phyloP scores from a whole-genome alignment of 495 filamentous ascomycete genomes.

The Neurospora terricola region DNA sequence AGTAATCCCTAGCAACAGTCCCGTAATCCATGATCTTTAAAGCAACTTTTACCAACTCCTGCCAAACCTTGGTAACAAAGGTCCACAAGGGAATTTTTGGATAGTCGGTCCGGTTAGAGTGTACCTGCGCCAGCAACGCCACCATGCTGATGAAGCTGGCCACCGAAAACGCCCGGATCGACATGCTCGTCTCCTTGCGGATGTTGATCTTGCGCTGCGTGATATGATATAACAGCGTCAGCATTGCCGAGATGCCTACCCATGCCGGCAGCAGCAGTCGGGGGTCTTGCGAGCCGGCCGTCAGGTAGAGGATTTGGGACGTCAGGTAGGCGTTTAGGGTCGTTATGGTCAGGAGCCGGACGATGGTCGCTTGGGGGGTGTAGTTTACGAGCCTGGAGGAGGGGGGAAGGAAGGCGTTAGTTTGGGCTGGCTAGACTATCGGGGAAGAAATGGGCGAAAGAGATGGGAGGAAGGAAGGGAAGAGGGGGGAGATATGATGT shows the following conservation, averaged over 20 bases:
- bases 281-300: constrained; percentile 63
- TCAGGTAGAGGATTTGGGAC: constrained; percentile 67
- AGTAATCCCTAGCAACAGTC: constrained; percentile 15
- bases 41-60: constrained; percentile 14
- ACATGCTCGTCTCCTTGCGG: constrained; percentile 68
- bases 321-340: constrained; percentile 73
- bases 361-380: constrained; percentile 73
- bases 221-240: constrained; percentile 71
- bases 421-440: background rate
- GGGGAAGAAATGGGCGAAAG: background rate
- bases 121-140: constrained; percentile 56
- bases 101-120: constrained; percentile 55
- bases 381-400: constrained; percentile 67
- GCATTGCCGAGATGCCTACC: constrained; percentile 74
- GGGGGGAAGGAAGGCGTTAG: background rate
- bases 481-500: constrained; percentile 8
- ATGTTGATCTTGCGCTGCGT: constrained; percentile 75
- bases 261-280: constrained; percentile 74
- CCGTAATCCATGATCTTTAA: constrained; percentile 21
- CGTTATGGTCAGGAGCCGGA: constrained; percentile 72
- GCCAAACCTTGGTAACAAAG: constrained; percentile 39
- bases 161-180: constrained; percentile 65
- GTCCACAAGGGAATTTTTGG: constrained; percentile 52
- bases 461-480: background rate
- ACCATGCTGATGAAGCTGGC: constrained; percentile 70